Conservation (phyloP, 192 early-diverging fungal genomes). For the Coemansia sp. region DNA sequence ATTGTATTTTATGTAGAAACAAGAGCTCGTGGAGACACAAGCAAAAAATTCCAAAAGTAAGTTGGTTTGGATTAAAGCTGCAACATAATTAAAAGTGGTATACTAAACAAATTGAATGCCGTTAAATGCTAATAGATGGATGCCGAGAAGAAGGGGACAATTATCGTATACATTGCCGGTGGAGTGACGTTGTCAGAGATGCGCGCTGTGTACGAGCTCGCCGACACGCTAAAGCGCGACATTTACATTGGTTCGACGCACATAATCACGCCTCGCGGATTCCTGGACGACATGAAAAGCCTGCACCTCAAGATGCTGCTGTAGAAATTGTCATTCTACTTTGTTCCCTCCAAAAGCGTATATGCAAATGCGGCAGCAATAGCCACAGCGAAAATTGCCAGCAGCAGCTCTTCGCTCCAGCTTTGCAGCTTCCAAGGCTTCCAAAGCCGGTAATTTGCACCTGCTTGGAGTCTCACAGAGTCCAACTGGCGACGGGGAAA, state of each 20-base stretch:
- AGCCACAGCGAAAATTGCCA: slow-evolving; percentile 12
- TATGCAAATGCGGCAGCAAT: slow-evolving; percentile 14
- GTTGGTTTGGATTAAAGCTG: neutral
- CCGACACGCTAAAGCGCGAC: slow-evolving; percentile 32
- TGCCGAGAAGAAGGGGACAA: slow-evolving; percentile 12
- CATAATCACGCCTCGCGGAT: slow-evolving; percentile 49
- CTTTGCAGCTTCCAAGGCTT: slow-evolving; percentile 24
- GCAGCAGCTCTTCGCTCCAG: slow-evolving; percentile 18
- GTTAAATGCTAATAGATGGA: neutral
- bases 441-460: slow-evolving; percentile 35
- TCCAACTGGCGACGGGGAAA: slow-evolving; percentile 1
- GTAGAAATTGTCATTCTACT: neutral
- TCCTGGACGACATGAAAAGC: slow-evolving; percentile 44
- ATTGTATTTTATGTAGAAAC: slow-evolving; percentile 3
- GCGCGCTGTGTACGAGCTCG: slow-evolving; percentile 51
- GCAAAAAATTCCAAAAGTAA: slow-evolving; percentile 4
- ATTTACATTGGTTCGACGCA: slow-evolving; percentile 55
- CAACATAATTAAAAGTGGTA: neutral
- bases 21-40: slow-evolving; percentile 9
- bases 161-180: slow-evolving; percentile 52
- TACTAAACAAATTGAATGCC: neutral
- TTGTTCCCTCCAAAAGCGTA: slow-evolving; percentile 15
- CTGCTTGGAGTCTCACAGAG: slow-evolving; percentile 5
- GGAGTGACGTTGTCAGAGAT: slow-evolving; percentile 52
- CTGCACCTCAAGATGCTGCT: slow-evolving; percentile 32